Evolutionary conservation across 805 yeast genomes (phyloP).

Genomic region (Schwanniomyces pseudopolymorphus): DNA sequence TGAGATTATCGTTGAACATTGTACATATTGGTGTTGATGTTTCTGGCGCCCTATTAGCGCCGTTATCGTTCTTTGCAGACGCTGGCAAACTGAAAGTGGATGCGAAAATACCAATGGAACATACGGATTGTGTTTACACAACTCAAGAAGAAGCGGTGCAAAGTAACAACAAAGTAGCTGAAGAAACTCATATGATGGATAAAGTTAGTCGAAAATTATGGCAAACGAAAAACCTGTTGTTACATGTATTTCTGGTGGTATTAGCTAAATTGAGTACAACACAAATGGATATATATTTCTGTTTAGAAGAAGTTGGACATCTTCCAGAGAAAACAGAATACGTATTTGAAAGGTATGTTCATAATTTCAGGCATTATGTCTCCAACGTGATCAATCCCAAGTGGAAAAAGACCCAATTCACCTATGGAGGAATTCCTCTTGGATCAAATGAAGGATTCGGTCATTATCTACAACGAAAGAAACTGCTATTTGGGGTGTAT

Average conservation of each 20-base stretch:
- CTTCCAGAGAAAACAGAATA: conserved; percentile 26
- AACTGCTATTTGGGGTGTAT: background rate
- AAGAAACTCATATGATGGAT: background rate
- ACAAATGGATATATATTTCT: background rate
- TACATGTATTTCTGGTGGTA: background rate
- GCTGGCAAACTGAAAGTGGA: background rate
- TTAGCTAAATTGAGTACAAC: background rate
- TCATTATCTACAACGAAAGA: conserved; percentile 10
- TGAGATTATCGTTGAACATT: background rate
- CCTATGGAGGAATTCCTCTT: conserved; percentile 13
- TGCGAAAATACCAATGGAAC: background rate
- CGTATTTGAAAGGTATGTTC: conserved; percentile 35
- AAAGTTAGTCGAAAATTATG: background rate
- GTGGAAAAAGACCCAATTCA: conserved; percentile 10
- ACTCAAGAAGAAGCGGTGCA: background rate
- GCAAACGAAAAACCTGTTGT: background rate
- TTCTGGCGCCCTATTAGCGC: background rate
- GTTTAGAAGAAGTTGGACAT: background rate
- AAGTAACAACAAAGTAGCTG: no score
- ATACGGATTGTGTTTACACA: background rate
- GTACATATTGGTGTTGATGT: background rate
- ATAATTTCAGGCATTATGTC: conserved; percentile 34
- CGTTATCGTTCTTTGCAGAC: background rate
- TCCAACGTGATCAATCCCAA: conserved; percentile 15
- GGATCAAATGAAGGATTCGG: conserved; percentile 15